Percentiles rank a stretch among this genome's conserved stretches.
Evolutionary conservation across 2,329 filamentous ascomycete species (phyloP).

Genomic region (Penicillium sp.): DNA sequence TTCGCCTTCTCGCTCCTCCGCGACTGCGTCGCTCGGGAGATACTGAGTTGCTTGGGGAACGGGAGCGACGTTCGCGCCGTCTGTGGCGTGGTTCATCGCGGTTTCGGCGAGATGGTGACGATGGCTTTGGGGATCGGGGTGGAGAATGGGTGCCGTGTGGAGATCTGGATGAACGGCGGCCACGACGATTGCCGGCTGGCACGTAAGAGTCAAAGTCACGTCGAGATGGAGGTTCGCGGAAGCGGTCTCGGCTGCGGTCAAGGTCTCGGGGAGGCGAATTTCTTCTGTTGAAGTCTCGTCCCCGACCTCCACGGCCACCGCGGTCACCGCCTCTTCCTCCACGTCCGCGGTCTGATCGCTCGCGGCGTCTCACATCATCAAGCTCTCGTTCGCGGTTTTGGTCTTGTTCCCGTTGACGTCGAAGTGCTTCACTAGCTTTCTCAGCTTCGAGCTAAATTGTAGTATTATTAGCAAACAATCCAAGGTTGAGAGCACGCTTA

Average conservation of each 20-base stretch:
- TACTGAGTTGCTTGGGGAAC: conserved; percentile 32
- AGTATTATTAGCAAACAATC: conserved; percentile 10
- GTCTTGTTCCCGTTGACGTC: conserved; percentile 67
- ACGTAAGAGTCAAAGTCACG: conserved; percentile 58
- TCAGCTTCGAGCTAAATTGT: conserved; percentile 70
- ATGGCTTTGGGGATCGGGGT: conserved; percentile 29
- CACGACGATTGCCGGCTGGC: conserved; percentile 45
- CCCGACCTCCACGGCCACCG: conserved; percentile 29
- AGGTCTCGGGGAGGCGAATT: conserved; percentile 53
- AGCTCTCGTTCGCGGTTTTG: conserved; percentile 69
- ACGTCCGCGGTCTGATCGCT: conserved; percentile 41
- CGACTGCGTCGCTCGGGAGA: conserved; percentile 39
- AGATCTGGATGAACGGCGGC: conserved; percentile 37
- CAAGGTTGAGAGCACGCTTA: too few relatives aligned
- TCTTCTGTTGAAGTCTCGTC: conserved; percentile 50
- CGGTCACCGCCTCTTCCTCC: conserved; percentile 37
- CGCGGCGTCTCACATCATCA: conserved; percentile 61
- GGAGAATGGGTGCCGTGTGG: conserved; percentile 29
- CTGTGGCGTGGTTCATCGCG: conserved; percentile 28
- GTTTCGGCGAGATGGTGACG: conserved; percentile 26
- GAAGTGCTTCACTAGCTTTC: conserved; percentile 71
- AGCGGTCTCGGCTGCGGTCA: conserved; percentile 40
- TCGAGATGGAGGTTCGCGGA: conserved; percentile 46
- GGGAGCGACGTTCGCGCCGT: conserved; percentile 28
- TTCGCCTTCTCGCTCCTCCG: conserved; percentile 37